Conservation (phyloP, 2,329 filamentous ascomycete species). For the Fusarium fracticaudum region DNA sequence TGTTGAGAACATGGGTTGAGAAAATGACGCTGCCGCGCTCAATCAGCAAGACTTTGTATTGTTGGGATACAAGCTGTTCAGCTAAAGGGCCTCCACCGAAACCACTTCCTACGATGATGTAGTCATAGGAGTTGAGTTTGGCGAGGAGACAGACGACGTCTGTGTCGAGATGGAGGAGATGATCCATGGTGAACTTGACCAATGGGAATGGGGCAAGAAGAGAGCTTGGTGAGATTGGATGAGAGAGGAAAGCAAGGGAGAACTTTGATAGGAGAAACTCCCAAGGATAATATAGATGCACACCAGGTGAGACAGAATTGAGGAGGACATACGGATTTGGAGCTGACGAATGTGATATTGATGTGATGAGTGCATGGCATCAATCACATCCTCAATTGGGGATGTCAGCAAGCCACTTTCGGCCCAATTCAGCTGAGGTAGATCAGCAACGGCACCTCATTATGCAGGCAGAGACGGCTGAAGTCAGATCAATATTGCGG, state of each 20-base stretch:
- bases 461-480: not conserved
- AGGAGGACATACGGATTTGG: not conserved
- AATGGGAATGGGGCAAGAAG: not conserved
- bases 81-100: slow-evolving; percentile 28
- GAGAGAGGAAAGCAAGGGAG: not conserved
- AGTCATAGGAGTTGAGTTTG: slow-evolving; percentile 31
- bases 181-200: slow-evolving; percentile 15
- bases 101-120: slow-evolving; percentile 30
- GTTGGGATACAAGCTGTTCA: slow-evolving; percentile 8
- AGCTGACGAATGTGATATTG: not conserved
- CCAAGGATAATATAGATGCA: not conserved
- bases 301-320: not conserved
- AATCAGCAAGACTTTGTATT: slow-evolving; percentile 29
- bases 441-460: not conserved
- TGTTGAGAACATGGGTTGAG: slow-evolving; percentile 33
- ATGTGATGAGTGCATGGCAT: not conserved
- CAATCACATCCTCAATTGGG: not conserved
- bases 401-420: not conserved
- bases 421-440: not conserved
- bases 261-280: too few relatives aligned
- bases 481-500: not conserved
- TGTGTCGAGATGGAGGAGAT: slow-evolving; percentile 24
- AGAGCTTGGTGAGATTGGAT: not conserved
- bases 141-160: slow-evolving; percentile 26
- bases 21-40: slow-evolving; percentile 31